Conservation (phyloP, 2,329 filamentous ascomycete genomes). For the Colletotrichum salicis region DNA sequence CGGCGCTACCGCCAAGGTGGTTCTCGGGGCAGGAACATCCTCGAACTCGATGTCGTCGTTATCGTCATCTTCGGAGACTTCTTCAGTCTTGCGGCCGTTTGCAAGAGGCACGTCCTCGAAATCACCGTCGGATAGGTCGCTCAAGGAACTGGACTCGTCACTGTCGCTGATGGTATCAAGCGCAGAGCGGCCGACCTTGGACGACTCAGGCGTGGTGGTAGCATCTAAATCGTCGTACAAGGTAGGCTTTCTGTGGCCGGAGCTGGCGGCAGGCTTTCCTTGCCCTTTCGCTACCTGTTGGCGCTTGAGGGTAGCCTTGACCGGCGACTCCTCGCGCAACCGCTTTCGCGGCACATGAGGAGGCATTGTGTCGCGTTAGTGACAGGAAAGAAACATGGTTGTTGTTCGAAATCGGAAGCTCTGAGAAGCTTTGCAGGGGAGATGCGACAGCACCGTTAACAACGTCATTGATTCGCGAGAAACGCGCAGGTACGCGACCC, state of each 20-base stretch:
- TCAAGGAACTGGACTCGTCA: constrained; percentile 60
- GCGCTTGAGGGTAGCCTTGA: constrained; percentile 38
- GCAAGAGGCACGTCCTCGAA: constrained; percentile 59
- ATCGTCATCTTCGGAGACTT: constrained; percentile 57
- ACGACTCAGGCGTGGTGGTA: constrained; percentile 54
- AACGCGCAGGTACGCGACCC: constrained; percentile 45
- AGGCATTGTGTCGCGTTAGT: constrained; percentile 63
- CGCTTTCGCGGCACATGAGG: constrained; percentile 76
- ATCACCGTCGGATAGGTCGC: constrained; percentile 66
- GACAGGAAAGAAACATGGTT: not conserved
- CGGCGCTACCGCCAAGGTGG: constrained; percentile 54
- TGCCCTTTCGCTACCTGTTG: constrained; percentile 29
- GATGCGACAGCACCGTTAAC: constrained; percentile 11
- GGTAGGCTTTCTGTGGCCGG: constrained; percentile 62
- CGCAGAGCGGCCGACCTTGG: constrained; percentile 53
- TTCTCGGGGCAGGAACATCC: constrained; percentile 58
- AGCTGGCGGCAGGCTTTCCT: constrained; percentile 1
- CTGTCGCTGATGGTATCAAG: constrained; percentile 57
- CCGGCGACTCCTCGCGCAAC: constrained; percentile 53
- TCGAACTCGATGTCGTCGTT: constrained; percentile 74
- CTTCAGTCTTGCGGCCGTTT: constrained; percentile 53
- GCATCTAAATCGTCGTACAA: constrained; percentile 72
- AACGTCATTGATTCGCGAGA: constrained; percentile 43
- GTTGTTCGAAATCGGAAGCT: constrained; percentile 12
- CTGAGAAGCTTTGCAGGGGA: constrained; percentile 25